A percentile compares a stretch with the other conserved stretches of the same genome.
phyloP scores from a whole-genome alignment of 495 filamentous ascomycete species.

The Baudoinia panamericana region DNA sequence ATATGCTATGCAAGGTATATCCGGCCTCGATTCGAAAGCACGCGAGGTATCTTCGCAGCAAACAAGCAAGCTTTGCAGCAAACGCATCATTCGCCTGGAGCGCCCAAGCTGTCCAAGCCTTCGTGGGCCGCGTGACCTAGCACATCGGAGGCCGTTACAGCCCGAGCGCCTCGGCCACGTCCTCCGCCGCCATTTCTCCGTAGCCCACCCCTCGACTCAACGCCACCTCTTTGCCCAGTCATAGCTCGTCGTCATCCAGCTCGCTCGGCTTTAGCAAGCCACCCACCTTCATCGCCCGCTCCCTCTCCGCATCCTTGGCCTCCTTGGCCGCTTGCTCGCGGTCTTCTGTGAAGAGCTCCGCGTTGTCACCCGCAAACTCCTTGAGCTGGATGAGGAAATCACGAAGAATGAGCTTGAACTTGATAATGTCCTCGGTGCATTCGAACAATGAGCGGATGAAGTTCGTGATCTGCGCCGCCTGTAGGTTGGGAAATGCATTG shows the following conservation, averaged over 20 bases:
- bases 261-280: slow-evolving; percentile 87
- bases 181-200: not conserved
- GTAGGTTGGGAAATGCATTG: slow-evolving; percentile 86
- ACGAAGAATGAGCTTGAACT: slow-evolving; percentile 85
- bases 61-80: too few relatives aligned
- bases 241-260: slow-evolving; percentile 89
- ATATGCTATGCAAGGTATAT: too few relatives aligned
- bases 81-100: too few relatives aligned
- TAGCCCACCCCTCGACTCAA: slow-evolving; percentile 12
- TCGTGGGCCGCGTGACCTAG: too few relatives aligned
- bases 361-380: slow-evolving; percentile 74
- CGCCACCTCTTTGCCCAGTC: slow-evolving; percentile 42
- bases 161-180: not conserved
- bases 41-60: too few relatives aligned
- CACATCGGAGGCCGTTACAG: too few relatives aligned
- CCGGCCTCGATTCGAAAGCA: too few relatives aligned
- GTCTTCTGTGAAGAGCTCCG: slow-evolving; percentile 90
- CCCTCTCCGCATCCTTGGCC: slow-evolving; percentile 49
- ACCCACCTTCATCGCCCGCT: slow-evolving; percentile 81
- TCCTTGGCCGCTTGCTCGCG: slow-evolving; percentile 72
- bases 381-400: slow-evolving; percentile 96
- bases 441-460: slow-evolving; percentile 83
- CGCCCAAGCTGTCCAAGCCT: too few relatives aligned
- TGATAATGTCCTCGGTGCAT: slow-evolving; percentile 63
- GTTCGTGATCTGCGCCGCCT: slow-evolving; percentile 71